Evolutionary conservation across 768 basidiomycete genomes (phyloP).

Genomic region (Suillus plorans): DNA sequence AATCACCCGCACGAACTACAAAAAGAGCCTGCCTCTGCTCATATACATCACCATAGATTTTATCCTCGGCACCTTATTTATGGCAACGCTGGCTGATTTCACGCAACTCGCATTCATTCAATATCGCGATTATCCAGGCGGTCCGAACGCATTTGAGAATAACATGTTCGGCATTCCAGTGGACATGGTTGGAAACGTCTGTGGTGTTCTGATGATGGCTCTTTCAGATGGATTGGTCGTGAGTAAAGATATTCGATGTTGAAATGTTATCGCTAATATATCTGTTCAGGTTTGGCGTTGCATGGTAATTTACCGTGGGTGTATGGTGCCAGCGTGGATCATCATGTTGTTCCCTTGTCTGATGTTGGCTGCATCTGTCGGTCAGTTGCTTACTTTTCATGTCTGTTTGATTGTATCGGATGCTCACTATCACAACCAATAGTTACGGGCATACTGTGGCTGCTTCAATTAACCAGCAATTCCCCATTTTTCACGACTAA

Average conservation of each 20-base stretch:
- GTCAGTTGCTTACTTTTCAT: background rate
- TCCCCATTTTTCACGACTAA: conserved; percentile 10
- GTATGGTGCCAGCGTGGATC: background rate
- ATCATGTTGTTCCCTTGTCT: conserved; percentile 1
- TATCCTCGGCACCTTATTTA: conserved; percentile 22
- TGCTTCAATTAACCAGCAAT: background rate
- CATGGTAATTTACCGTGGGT: conserved; percentile 5
- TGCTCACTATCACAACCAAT: background rate
- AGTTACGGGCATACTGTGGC: background rate
- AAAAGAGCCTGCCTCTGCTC: background rate
- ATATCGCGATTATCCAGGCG: conserved; percentile 31
- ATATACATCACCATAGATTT: conserved; percentile 7
- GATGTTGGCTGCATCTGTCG: background rate
- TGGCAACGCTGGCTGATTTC: conserved; percentile 19
- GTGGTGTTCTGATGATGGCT: conserved; percentile 14
- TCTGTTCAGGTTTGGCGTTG: background rate
- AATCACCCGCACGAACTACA: background rate
- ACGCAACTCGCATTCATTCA: conserved; percentile 31
- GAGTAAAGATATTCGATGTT: background rate
- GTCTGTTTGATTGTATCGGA: no score
- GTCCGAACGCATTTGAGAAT: conserved; percentile 26
- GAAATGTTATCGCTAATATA: background rate
- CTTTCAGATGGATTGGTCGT: conserved; percentile 22
- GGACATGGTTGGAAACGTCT: conserved; percentile 12
- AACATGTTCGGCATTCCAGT: conserved; percentile 22